A percentile compares a stretch with the other conserved stretches of the same genome.
Evolutionary conservation across 495 filamentous ascomycete genomes (phyloP).

Genomic region (Penicillium paradoxum): DNA sequence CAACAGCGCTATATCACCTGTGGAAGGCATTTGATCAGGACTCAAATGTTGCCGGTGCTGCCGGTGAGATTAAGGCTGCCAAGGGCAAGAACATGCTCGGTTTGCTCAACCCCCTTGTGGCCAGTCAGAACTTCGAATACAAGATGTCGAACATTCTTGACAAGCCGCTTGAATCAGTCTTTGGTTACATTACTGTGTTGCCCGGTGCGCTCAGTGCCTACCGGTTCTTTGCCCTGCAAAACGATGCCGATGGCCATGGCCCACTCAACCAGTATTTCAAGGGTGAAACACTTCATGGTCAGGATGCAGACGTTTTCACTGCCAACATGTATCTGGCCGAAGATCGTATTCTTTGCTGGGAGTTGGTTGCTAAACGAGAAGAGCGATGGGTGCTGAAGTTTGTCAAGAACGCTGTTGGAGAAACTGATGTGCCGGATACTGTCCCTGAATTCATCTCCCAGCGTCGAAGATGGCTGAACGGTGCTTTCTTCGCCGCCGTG

Average conservation of each 20-base stretch:
- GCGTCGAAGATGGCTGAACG: constrained; percentile 93
- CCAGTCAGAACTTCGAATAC: constrained; percentile 98
- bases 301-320: constrained; percentile 97
- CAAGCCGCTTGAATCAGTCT: constrained; percentile 94
- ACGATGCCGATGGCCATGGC: constrained; percentile 91
- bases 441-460: constrained; percentile 92
- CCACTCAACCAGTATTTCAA: constrained; percentile 99
- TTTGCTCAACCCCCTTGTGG: constrained; percentile 89
- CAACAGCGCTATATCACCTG: constrained; percentile 87
- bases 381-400: constrained; percentile 98
- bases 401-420: constrained; percentile 89
- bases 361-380: constrained; percentile 90
- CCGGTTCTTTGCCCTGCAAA: constrained; percentile 93
- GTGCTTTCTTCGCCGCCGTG: constrained; percentile 97
- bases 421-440: constrained; percentile 85
- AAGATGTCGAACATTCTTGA: constrained; percentile 99
- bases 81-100: constrained; percentile 80
- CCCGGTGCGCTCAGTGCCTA: constrained; percentile 95
- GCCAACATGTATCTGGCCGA: constrained; percentile 99
- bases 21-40: constrained; percentile 99
- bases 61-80: constrained; percentile 94
- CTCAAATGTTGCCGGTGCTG: constrained; percentile 92
- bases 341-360: constrained; percentile 98
- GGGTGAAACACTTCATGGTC: constrained; percentile 92
- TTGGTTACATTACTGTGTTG: constrained; percentile 96